A percentile compares a stretch with the other conserved stretches of the same genome.
phyloP scores from a whole-genome alignment of 805 yeast genomes.

The Saturnispora ahearnii region DNA sequence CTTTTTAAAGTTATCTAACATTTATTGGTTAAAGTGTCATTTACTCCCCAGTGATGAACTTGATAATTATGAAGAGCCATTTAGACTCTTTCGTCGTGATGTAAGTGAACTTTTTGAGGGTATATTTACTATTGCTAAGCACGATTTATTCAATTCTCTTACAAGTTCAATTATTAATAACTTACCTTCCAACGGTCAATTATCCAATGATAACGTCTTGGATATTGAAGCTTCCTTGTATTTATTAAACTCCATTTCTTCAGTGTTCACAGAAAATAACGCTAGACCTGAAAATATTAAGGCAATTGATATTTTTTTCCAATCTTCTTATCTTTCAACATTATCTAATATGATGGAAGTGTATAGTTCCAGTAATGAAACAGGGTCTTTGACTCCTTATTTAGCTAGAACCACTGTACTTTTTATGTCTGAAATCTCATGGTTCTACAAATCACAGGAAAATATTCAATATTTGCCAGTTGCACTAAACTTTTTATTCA shows the following conservation, averaged over 20 bases:
- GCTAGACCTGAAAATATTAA: constrained; percentile 18
- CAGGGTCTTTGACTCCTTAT: constrained; percentile 14
- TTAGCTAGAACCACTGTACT: constrained; percentile 44
- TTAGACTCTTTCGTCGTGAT: constrained; percentile 59
- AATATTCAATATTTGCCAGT: constrained; percentile 39
- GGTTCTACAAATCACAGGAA: constrained; percentile 41
- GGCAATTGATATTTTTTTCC: constrained; percentile 21
- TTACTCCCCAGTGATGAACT: constrained; percentile 28
- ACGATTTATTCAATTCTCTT: constrained; percentile 38
- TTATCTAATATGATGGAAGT: neutral
- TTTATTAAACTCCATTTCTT: constrained; percentile 47
- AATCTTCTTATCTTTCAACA: constrained; percentile 22
- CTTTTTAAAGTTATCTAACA: constrained; percentile 44
- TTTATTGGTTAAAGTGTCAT: constrained; percentile 64
- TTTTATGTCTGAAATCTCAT: constrained; percentile 50
- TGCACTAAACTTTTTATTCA: constrained; percentile 42
- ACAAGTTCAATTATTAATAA: constrained; percentile 27
- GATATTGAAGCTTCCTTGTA: constrained; percentile 53
- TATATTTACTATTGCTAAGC: constrained; percentile 56
- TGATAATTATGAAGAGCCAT: constrained; percentile 38
- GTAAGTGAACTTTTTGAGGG: constrained; percentile 71
- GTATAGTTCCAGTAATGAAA: neutral
- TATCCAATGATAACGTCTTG: constrained; percentile 14
- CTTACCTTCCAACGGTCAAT: constrained; percentile 12
- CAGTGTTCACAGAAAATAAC: constrained; percentile 36